phyloP scores from a whole-genome alignment of 2,329 filamentous ascomycete species.

The Diaporthe longicolla region DNA sequence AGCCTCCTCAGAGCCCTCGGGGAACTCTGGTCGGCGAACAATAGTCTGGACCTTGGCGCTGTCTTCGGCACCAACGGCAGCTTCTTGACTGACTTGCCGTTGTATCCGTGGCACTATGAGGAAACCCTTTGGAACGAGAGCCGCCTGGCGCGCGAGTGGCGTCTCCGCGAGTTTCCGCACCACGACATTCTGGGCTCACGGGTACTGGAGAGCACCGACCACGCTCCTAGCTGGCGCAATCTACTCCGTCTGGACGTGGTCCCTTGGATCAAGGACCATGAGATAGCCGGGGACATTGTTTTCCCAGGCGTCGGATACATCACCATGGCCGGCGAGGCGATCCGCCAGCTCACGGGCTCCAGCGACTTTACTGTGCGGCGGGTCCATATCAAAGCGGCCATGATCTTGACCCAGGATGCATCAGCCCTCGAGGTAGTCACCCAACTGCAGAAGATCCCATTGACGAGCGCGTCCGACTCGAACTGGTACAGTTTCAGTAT shows the following conservation, averaged over 20 bases:
- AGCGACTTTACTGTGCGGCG: not conserved
- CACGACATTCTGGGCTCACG: not conserved
- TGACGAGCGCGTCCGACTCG: not conserved
- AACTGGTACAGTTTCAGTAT: not conserved
- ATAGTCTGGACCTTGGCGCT: not conserved
- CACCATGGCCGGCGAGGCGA: not conserved
- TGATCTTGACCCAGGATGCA: slow-evolving; percentile 4
- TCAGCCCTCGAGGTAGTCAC: slow-evolving; percentile 3
- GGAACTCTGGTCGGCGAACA: slow-evolving; percentile 43
- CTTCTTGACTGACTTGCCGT: not conserved
- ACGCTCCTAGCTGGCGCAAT: not conserved
- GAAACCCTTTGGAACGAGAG: not conserved
- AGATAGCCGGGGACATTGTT: not conserved
- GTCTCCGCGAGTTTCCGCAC: not conserved
- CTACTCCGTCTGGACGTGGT: not conserved
- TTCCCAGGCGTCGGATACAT: not conserved
- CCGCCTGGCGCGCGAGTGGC: not conserved
- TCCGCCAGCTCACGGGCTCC: not conserved
- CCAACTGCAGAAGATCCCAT: not conserved
- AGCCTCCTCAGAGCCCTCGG: slow-evolving; percentile 40
- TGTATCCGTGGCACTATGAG: not conserved
- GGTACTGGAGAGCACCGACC: not conserved
- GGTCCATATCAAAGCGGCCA: slow-evolving; percentile 13
- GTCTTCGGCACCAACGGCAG: not conserved
- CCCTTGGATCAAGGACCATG: not conserved